These are phyloP conservation scores for Lolium rigidum DNA, from an alignment of 176 grass and related monocot genomes.

Conservation along the genomic window DNA sequence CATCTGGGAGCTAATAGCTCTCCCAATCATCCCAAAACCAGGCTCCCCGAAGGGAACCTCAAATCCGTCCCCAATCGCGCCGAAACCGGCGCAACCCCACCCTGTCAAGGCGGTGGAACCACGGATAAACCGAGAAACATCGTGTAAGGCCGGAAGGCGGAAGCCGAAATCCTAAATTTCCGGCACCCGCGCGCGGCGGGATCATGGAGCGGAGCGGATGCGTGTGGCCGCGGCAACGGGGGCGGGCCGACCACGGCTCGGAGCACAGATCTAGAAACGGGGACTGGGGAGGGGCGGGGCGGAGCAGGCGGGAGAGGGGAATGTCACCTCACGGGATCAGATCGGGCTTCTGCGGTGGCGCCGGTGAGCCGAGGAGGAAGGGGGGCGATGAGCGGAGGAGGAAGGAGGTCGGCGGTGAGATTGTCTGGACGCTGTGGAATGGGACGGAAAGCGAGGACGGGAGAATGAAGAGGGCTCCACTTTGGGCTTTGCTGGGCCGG, in stretches of 20 bases:
- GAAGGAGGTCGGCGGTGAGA: constrained; percentile 9
- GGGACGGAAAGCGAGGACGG: not conserved
- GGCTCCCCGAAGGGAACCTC: not conserved
- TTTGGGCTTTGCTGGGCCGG: not conserved
- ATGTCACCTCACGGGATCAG: constrained; percentile 26
- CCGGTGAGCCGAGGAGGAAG: not conserved
- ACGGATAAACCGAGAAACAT: not conserved
- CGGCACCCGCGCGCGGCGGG: not conserved
- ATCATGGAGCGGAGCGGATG: not conserved
- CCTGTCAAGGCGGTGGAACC: not conserved
- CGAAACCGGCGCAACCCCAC: not conserved
- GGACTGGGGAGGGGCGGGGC: not conserved
- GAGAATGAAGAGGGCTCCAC: constrained; percentile 3
- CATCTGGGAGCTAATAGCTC: not conserved
- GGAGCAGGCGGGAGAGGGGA: not conserved
- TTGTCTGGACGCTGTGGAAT: not conserved
- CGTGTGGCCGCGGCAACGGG: not conserved
- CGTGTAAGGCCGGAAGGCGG: not conserved
- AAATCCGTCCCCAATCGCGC: not conserved
- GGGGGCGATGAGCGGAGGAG: not conserved
- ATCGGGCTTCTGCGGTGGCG: constrained; percentile 4
- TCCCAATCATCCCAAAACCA: not conserved
- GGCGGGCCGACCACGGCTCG: not conserved
- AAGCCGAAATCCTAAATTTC: not conserved
- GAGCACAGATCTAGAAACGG: constrained; percentile 23